Percentiles rank a stretch among this genome's conserved stretches.
These are phyloP conservation scores for Chenopodium berlandieri DNA, from an alignment of 148 eudicot species.

Conservation along the genomic window DNA sequence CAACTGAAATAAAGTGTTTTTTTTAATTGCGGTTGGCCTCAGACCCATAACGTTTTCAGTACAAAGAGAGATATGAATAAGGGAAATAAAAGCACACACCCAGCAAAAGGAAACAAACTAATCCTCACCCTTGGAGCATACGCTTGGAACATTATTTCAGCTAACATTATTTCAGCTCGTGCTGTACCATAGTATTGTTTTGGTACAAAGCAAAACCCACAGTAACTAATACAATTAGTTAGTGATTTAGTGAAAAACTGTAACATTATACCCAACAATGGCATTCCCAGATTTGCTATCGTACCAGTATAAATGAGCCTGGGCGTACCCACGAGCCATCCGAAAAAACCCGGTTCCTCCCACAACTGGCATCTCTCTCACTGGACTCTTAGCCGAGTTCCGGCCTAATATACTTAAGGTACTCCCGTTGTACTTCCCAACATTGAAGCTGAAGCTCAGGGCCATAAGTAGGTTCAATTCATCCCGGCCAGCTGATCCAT, in stretches of 20 bases:
- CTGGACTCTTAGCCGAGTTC: slow-evolving; percentile 37
- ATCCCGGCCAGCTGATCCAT: slow-evolving; percentile 41
- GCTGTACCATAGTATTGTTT: no score
- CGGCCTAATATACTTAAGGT: slow-evolving; percentile 50
- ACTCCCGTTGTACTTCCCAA: slow-evolving; percentile 54
- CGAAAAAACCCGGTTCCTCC: slow-evolving; percentile 65
- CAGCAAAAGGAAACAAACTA: no score
- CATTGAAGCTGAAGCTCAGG: slow-evolving; percentile 43
- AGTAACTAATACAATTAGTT: not conserved
- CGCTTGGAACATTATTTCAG: no score
- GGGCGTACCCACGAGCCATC: slow-evolving; percentile 51
- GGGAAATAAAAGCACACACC: no score
- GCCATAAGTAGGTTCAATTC: slow-evolving; percentile 46
- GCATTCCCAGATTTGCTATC: slow-evolving; percentile 40
- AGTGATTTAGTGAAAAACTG: slow-evolving; percentile 27
- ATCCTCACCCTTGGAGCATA: no score
- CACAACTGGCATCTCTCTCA: slow-evolving; percentile 57
- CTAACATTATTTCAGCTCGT: no score
- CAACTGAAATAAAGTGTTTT: no score
- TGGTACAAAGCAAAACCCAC: not conserved
- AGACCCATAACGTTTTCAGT: no score
- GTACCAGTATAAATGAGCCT: slow-evolving; percentile 30
- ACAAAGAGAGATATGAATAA: no score
- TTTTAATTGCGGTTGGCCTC: no score
- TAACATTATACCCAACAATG: slow-evolving; percentile 52